Evolutionary conservation across 768 basidiomycete species (phyloP).

Genomic region (Termitomyces sp.): DNA sequence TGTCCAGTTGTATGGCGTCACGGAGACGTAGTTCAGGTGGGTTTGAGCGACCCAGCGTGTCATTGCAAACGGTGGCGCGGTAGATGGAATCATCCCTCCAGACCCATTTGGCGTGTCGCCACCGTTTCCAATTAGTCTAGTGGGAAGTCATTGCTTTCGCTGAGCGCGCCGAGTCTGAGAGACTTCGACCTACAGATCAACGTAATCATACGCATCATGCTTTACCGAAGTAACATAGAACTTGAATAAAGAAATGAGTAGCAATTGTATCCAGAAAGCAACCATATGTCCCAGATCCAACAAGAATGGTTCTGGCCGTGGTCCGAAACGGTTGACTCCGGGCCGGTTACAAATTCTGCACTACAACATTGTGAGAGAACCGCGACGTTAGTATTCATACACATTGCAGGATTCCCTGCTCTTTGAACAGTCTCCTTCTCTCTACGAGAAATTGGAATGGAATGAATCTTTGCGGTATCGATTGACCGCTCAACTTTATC

Average conservation of each 20-base stretch:
- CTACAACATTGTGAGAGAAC: too few species aligned
- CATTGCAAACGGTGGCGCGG: constrained; percentile 78
- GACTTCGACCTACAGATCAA: constrained; percentile 21
- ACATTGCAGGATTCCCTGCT: too few species aligned
- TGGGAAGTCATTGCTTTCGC: neutral
- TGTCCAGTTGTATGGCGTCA: constrained; percentile 66
- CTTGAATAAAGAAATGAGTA: neutral
- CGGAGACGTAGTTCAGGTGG: constrained; percentile 68
- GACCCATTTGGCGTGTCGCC: constrained; percentile 65
- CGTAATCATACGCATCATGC: constrained; percentile 21
- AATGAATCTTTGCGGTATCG: too few species aligned
- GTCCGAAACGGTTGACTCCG: too few species aligned
- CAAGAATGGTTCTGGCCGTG: too few species aligned
- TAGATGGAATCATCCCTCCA: constrained; percentile 75
- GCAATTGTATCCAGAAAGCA: neutral
- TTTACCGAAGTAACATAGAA: neutral
- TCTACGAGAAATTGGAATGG: too few species aligned
- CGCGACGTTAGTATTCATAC: too few species aligned
- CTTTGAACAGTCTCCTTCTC: too few species aligned
- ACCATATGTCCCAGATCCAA: too few species aligned
- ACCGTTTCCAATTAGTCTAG: constrained; percentile 62
- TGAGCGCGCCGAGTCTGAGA: neutral
- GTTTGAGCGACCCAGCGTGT: constrained; percentile 84
- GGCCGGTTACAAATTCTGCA: too few species aligned
- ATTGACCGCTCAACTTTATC: too few species aligned